Percentiles rank a stretch among this genome's conserved stretches.
These are phyloP conservation scores for Aspergillus sergii DNA, from an alignment of 2,329 filamentous ascomycete species.

Conservation along the genomic window DNA sequence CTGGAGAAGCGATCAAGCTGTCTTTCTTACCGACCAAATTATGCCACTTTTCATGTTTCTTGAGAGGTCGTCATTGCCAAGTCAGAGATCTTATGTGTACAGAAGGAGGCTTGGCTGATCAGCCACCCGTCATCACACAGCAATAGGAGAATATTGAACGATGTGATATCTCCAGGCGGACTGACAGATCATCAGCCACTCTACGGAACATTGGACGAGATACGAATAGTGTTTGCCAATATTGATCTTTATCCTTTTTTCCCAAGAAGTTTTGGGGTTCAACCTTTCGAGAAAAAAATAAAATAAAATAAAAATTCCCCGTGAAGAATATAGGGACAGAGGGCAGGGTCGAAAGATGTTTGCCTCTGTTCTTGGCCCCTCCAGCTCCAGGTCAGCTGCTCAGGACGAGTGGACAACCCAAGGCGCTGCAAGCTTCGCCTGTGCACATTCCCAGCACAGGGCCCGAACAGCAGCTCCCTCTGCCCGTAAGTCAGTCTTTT, in stretches of 20 bases:
- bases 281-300: background rate
- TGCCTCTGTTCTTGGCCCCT: slow-evolving; percentile 13
- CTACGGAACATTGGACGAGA: background rate
- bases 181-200: slow-evolving; percentile 22
- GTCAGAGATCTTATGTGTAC: slow-evolving; percentile 5
- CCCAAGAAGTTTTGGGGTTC: background rate
- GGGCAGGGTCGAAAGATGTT: background rate
- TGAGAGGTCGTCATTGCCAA: background rate
- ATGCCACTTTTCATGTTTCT: slow-evolving; percentile 1
- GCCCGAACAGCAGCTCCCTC: background rate
- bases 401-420: background rate
- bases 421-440: background rate
- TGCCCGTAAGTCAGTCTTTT: background rate
- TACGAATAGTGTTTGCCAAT: background rate
- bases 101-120: slow-evolving; percentile 15
- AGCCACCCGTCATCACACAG: slow-evolving; percentile 21
- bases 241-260: background rate
- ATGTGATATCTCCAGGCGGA: slow-evolving; percentile 19
- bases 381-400: slow-evolving; percentile 17
- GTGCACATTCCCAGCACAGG: background rate
- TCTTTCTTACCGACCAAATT: background rate
- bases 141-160: slow-evolving; percentile 20
- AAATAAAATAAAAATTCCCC: background rate
- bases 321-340: background rate
- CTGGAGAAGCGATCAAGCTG: background rate